These are phyloP conservation scores for Colletotrichum coccodes DNA, from an alignment of 2,329 filamentous ascomycete species.

Conservation along the genomic window DNA sequence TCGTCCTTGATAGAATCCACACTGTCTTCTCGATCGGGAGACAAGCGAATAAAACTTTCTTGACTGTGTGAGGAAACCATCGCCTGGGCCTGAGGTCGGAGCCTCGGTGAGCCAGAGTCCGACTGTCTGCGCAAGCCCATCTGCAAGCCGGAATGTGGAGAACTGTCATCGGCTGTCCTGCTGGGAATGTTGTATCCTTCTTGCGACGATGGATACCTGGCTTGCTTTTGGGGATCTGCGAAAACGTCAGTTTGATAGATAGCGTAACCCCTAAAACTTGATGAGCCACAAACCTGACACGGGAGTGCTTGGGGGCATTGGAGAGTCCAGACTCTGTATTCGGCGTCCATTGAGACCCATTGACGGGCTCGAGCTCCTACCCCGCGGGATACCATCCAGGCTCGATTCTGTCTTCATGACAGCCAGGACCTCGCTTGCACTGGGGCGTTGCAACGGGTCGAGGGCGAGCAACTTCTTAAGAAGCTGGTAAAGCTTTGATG, in stretches of 20 bases:
- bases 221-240: conserved; percentile 46
- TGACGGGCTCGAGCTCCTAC: conserved; percentile 45
- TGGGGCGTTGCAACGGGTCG: conserved; percentile 80
- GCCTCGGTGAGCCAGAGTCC: conserved; percentile 39
- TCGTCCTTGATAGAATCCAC: conserved; percentile 32
- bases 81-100: conserved; percentile 37
- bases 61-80: conserved; percentile 54
- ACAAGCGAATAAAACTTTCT: conserved; percentile 45
- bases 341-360: conserved; percentile 55
- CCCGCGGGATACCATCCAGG: conserved; percentile 52
- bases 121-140: conserved; percentile 46
- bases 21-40: conserved; percentile 37
- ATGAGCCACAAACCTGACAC: conserved; percentile 49
- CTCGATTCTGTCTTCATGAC: conserved; percentile 77
- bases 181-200: conserved; percentile 41
- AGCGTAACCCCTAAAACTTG: conserved; percentile 1
- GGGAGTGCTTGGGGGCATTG: conserved; percentile 59
- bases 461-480: conserved; percentile 84
- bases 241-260: conserved; percentile 30
- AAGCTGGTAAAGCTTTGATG: conserved; percentile 85
- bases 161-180: conserved; percentile 36
- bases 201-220: conserved; percentile 39
- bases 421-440: conserved; percentile 84
- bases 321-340: conserved; percentile 67
- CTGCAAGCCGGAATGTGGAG: conserved; percentile 39